These are phyloP conservation scores for Agrocybe chaxingu DNA, from an alignment of 768 basidiomycete genomes.

Conservation along the genomic window DNA sequence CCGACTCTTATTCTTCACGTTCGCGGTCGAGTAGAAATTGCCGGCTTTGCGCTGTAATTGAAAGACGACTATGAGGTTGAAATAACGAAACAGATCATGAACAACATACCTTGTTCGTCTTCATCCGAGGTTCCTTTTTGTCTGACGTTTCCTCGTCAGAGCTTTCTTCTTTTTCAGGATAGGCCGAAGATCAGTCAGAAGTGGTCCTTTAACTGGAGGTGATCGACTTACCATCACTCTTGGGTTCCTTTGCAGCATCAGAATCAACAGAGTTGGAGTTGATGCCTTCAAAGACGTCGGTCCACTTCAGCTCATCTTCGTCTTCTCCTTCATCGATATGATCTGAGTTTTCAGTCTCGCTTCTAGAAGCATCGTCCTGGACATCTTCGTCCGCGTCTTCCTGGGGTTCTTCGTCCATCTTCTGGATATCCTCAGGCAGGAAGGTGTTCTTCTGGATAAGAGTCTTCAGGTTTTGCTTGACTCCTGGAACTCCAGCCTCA, in stretches of 20 bases:
- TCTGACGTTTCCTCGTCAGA: slow-evolving; percentile 25
- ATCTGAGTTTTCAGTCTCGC: slow-evolving; percentile 16
- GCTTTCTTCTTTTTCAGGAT: slow-evolving; percentile 22
- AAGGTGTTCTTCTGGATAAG: slow-evolving; percentile 90
- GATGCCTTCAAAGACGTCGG: slow-evolving; percentile 77
- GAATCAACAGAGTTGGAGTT: slow-evolving; percentile 21
- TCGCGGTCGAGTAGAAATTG: slow-evolving; percentile 85
- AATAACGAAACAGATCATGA: slow-evolving; percentile 1
- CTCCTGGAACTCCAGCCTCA: slow-evolving; percentile 46
- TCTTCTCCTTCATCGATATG: slow-evolving; percentile 33
- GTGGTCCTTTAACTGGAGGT: slow-evolving; percentile 1
- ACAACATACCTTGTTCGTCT: slow-evolving; percentile 77
- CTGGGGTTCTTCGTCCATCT: slow-evolving; percentile 51
- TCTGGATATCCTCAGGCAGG: slow-evolving; percentile 76
- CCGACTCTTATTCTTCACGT: slow-evolving; percentile 87
- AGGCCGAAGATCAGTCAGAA: slow-evolving; percentile 4
- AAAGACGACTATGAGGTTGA: neutral
- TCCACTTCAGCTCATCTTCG: slow-evolving; percentile 70
- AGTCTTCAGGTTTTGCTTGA: slow-evolving; percentile 82
- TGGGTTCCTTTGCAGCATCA: slow-evolving; percentile 22
- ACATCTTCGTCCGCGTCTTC: slow-evolving; percentile 42
- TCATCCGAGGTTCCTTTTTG: slow-evolving; percentile 78
- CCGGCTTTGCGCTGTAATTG: slow-evolving; percentile 68
- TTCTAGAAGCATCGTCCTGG: slow-evolving; percentile 14
- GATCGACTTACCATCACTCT: slow-evolving; percentile 15